Conservation (phyloP, 192 early-diverging fungal genomes). For the Backusella liffmaniae region DNA sequence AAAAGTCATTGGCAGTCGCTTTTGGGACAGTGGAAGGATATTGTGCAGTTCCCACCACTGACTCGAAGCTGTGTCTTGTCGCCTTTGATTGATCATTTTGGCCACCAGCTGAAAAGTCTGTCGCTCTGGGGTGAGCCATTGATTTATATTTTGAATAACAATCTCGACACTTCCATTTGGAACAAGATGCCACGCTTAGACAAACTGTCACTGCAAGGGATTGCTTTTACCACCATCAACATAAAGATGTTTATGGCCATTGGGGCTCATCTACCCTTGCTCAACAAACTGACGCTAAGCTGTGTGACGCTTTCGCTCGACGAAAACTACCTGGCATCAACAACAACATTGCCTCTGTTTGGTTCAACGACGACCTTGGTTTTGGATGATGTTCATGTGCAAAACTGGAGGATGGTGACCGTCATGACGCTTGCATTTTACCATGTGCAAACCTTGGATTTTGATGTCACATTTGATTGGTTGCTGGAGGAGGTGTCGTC, state of each 20-base stretch:
- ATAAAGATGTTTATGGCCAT: slow-evolving; percentile 9
- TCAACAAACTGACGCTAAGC: not conserved
- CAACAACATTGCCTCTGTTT: slow-evolving; percentile 2
- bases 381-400: not conserved
- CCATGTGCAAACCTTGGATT: slow-evolving; percentile 6
- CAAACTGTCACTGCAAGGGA: not conserved
- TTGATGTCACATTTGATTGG: slow-evolving; percentile 17
- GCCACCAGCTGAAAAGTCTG: not conserved
- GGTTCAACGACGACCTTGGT: not conserved
- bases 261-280: not conserved
- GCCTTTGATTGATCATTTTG: not conserved
- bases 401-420: slow-evolving; percentile 8
- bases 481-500: not conserved
- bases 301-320: slow-evolving; percentile 1
- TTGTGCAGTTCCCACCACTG: not conserved
- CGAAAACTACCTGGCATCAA: not conserved
- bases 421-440: slow-evolving; percentile 11
- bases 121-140: not conserved
- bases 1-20: not conserved
- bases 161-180: not conserved
- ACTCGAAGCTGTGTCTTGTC: not conserved
- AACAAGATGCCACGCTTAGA: not conserved
- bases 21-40: not conserved
- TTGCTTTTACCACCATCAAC: not conserved
- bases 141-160: not conserved